Conservation (phyloP, 306 rosid species). For the Glycine tomentella region DNA sequence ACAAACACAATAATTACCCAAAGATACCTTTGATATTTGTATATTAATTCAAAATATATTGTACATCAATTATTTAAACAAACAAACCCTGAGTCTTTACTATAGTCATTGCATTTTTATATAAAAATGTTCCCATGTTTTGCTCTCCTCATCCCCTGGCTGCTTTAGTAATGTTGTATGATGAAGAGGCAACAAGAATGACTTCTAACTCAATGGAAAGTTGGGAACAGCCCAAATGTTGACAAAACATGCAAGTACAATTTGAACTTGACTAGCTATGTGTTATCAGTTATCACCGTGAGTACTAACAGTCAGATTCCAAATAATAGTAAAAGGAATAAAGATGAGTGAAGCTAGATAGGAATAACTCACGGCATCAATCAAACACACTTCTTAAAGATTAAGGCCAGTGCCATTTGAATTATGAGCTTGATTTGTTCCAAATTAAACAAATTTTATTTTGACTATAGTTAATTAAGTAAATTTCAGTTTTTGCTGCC, state of each 20-base stretch:
- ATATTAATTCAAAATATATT: background rate
- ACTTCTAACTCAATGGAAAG: constrained; percentile 38
- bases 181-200: constrained; percentile 54
- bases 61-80: background rate
- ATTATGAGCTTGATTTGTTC: background rate
- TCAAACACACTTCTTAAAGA: constrained; percentile 21
- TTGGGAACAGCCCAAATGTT: constrained; percentile 44
- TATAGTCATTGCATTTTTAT: background rate
- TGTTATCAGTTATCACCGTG: constrained; percentile 27
- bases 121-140: constrained; percentile 16
- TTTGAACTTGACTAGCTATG: constrained; percentile 44
- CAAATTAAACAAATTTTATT: background rate
- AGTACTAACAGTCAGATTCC: constrained; percentile 51
- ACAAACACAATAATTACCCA: background rate
- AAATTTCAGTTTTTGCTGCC: background rate
- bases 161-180: constrained; percentile 35
- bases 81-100: constrained; percentile 2
- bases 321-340: constrained; percentile 25
- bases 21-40: background rate
- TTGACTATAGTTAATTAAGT: background rate
- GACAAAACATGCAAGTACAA: constrained; percentile 49
- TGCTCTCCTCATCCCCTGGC: constrained; percentile 5
- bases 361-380: constrained; percentile 37
- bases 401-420: background rate
- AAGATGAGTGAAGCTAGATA: background rate